Evolutionary conservation across 2,329 filamentous ascomycete species (phyloP).

Genomic region (Dactylellina parvicollis): DNA sequence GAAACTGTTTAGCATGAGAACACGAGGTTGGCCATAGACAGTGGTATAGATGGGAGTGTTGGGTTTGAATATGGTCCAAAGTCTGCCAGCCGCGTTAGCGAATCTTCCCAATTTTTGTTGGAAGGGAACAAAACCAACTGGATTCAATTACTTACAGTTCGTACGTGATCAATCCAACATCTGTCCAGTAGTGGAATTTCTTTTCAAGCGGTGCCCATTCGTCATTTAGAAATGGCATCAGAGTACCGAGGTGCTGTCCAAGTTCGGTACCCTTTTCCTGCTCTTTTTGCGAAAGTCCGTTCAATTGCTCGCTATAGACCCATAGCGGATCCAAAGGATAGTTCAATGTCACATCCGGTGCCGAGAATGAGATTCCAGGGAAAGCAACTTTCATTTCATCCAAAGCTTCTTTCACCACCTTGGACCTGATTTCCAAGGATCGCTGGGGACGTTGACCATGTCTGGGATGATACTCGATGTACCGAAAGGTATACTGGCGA

Average conservation of each 20-base stretch:
- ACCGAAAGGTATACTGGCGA: too few relatives aligned
- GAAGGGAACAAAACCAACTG: not conserved
- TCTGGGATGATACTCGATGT: too few relatives aligned
- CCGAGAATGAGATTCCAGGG: slow-evolving; percentile 7
- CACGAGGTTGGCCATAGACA: not conserved
- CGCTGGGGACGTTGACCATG: too few relatives aligned
- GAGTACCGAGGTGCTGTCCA: not conserved
- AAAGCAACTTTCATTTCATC: slow-evolving; percentile 1
- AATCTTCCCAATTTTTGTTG: too few relatives aligned
- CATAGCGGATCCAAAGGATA: slow-evolving; percentile 1
- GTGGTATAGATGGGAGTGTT: slow-evolving; percentile 7
- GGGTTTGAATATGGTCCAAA: slow-evolving; percentile 24
- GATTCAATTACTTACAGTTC: slow-evolving; percentile 1
- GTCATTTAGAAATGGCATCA: slow-evolving; percentile 13
- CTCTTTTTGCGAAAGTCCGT: slow-evolving; percentile 9
- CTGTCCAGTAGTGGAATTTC: slow-evolving; percentile 5
- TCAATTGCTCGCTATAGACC: slow-evolving; percentile 7
- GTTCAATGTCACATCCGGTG: not conserved
- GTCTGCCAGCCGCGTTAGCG: not conserved
- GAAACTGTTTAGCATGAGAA: not conserved
- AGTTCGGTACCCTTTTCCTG: slow-evolving; percentile 5
- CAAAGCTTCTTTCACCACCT: slow-evolving; percentile 7
- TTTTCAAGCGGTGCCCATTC: slow-evolving; percentile 13
- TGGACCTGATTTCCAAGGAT: slow-evolving; percentile 24
- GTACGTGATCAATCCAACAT: slow-evolving; percentile 14